phyloP scores from a whole-genome alignment of 257 asterid genomes.

The Cordia subcordata region DNA sequence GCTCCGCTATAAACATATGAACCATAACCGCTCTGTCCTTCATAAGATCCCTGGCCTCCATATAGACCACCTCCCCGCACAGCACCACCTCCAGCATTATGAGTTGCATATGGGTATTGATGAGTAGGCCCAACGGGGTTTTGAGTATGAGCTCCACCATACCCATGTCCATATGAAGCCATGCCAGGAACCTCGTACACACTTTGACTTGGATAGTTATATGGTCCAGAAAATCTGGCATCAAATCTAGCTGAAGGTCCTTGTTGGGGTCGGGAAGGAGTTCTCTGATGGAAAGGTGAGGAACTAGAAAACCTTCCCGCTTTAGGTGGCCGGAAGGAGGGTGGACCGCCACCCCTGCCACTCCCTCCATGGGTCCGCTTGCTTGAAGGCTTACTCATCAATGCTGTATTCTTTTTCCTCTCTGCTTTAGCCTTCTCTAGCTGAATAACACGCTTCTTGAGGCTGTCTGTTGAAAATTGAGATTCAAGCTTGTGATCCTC shows the following conservation, averaged over 20 bases:
- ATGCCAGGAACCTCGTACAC: background rate
- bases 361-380: conserved; percentile 9
- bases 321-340: conserved; percentile 19
- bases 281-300: background rate
- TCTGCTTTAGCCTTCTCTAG: conserved; percentile 19
- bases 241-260: background rate
- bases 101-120: background rate
- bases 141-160: background rate
- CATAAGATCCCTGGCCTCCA: no score
- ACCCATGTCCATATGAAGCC: background rate
- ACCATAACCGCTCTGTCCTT: background rate
- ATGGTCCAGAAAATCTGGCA: background rate
- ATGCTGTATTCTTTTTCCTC: conserved; percentile 11
- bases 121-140: background rate
- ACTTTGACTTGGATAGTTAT: background rate
- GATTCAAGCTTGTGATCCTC: conserved; percentile 23
- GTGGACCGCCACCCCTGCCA: conserved; percentile 1
- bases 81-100: no score
- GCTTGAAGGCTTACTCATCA: conserved; percentile 11
- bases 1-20: background rate
- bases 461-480: conserved; percentile 12
- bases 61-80: no score
- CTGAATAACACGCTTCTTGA: conserved; percentile 15
- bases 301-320: conserved; percentile 13
- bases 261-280: background rate